Evolutionary conservation across 2,329 filamentous ascomycete species (phyloP).

Genomic region (Ceratocystis diversiconidia): DNA sequence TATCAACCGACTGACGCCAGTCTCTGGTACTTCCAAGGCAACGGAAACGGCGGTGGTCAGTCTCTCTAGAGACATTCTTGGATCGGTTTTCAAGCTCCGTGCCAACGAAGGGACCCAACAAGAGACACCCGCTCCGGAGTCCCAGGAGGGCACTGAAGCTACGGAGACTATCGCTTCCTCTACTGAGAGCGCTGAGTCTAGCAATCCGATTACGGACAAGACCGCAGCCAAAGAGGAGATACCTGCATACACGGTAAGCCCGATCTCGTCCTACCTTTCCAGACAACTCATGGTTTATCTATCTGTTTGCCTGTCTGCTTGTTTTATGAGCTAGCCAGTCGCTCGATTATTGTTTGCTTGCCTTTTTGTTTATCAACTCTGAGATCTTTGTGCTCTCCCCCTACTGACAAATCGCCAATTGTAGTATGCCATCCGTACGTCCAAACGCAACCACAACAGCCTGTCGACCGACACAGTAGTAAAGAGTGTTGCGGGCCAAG

Average conservation of each 20-base stretch:
- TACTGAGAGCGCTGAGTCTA: neutral
- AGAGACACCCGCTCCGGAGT: neutral
- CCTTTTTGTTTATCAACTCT: neutral
- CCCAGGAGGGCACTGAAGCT: neutral
- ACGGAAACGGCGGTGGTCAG: slow-evolving; percentile 53
- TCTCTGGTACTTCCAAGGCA: slow-evolving; percentile 45
- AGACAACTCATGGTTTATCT: neutral
- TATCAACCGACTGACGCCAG: slow-evolving; percentile 43
- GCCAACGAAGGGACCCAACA: slow-evolving; percentile 5
- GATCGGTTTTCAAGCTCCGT: slow-evolving; percentile 44
- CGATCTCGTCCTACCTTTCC: neutral
- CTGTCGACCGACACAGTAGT: slow-evolving; percentile 58
- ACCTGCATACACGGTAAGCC: slow-evolving; percentile 31
- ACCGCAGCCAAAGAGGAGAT: slow-evolving; percentile 10
- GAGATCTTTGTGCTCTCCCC: neutral
- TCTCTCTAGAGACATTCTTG: slow-evolving; percentile 48
- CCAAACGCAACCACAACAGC: slow-evolving; percentile 56
- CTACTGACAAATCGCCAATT: neutral
- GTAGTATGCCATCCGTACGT: slow-evolving; percentile 75
- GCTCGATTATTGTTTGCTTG: neutral
- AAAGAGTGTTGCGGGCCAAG: slow-evolving; percentile 50
- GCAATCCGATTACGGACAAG: neutral
- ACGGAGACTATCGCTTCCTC: neutral
- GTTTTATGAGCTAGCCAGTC: neutral
- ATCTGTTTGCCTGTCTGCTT: too few relatives aligned